phyloP scores from a whole-genome alignment of 2,329 filamentous ascomycete genomes.

The Endothia cerciana region DNA sequence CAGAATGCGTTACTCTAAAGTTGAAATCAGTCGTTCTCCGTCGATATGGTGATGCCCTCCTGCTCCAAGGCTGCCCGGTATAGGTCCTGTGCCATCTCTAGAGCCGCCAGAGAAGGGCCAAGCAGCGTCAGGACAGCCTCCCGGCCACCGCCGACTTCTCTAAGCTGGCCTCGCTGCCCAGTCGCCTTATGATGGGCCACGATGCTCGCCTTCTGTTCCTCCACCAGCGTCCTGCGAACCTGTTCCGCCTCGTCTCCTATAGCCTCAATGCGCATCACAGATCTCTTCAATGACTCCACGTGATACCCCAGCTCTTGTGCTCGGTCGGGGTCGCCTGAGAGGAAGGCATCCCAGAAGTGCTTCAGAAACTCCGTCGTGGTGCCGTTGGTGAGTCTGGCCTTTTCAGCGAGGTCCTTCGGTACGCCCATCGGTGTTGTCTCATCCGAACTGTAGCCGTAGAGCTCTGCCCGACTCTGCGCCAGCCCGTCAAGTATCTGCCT shows the following conservation, averaged over 20 bases:
- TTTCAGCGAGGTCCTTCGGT: slow-evolving; percentile 59
- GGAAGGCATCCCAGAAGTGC: slow-evolving; percentile 93
- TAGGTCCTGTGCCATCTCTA: slow-evolving; percentile 70
- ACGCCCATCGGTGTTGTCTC: slow-evolving; percentile 59
- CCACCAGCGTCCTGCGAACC: slow-evolving; percentile 69
- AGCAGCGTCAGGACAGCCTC: slow-evolving; percentile 78
- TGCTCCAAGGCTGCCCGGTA: slow-evolving; percentile 75
- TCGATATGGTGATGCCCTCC: slow-evolving; percentile 47
- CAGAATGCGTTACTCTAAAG: neutral
- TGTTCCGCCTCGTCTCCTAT: slow-evolving; percentile 80
- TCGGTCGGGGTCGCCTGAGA: slow-evolving; percentile 83
- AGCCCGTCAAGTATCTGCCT: slow-evolving; percentile 69
- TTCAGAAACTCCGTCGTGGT: slow-evolving; percentile 96
- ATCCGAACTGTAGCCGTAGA: slow-evolving; percentile 54
- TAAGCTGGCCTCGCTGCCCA: slow-evolving; percentile 72
- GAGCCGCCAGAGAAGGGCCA: slow-evolving; percentile 70
- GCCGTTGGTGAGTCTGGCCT: slow-evolving; percentile 75
- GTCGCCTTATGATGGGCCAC: slow-evolving; percentile 72
- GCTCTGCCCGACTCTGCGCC: slow-evolving; percentile 61
- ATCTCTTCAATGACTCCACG: slow-evolving; percentile 78
- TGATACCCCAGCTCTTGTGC: slow-evolving; percentile 81
- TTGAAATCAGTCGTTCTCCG: slow-evolving; percentile 25
- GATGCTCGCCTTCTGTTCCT: slow-evolving; percentile 69
- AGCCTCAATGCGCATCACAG: slow-evolving; percentile 76
- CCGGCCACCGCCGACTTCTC: slow-evolving; percentile 74